phyloP scores from a whole-genome alignment of 768 basidiomycete genomes.

The Hypholoma sublateritium region DNA sequence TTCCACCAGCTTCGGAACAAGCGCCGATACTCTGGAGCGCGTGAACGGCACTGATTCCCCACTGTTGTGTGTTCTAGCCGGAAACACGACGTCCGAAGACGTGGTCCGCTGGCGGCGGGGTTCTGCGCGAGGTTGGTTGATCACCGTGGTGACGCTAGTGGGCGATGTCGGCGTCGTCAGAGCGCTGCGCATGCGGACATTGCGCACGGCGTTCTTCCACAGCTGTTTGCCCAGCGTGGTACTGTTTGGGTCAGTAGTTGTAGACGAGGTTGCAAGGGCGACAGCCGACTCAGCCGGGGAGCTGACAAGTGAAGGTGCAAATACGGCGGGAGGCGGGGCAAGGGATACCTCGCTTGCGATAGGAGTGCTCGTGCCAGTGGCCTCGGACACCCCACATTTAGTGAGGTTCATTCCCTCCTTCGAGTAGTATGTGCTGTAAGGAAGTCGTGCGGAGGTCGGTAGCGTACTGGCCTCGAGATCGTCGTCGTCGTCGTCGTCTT shows the following conservation, averaged over 20 bases:
- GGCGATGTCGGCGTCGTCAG: constrained; percentile 5
- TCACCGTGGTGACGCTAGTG: neutral
- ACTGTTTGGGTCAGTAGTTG: neutral
- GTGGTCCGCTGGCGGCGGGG: constrained; percentile 23
- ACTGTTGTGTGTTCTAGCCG: constrained; percentile 13
- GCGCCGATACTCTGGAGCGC: constrained; percentile 53
- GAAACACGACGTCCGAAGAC: constrained; percentile 16
- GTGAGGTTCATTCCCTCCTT: constrained; percentile 13
- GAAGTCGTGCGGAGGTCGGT: constrained; percentile 16
- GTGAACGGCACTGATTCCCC: constrained; percentile 25
- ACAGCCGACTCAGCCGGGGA: constrained; percentile 25
- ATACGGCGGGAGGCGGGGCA: constrained; percentile 1
- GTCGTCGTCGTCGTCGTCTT: constrained; percentile 12
- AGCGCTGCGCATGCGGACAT: constrained; percentile 38
- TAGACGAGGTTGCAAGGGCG: neutral
- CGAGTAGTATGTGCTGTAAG: constrained; percentile 2
- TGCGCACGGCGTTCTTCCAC: constrained; percentile 44
- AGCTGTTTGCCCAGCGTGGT: constrained; percentile 35
- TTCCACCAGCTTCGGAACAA: constrained; percentile 56
- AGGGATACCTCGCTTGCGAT: constrained; percentile 15
- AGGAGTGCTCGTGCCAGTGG: constrained; percentile 15
- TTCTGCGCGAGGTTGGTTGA: constrained; percentile 9
- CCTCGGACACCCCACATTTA: constrained; percentile 22
- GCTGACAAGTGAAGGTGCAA: constrained; percentile 16
- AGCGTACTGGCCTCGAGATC: constrained; percentile 29